These are phyloP conservation scores for Dalbergia oliveri DNA, from an alignment of 306 rosid species.

Conservation along the genomic window DNA sequence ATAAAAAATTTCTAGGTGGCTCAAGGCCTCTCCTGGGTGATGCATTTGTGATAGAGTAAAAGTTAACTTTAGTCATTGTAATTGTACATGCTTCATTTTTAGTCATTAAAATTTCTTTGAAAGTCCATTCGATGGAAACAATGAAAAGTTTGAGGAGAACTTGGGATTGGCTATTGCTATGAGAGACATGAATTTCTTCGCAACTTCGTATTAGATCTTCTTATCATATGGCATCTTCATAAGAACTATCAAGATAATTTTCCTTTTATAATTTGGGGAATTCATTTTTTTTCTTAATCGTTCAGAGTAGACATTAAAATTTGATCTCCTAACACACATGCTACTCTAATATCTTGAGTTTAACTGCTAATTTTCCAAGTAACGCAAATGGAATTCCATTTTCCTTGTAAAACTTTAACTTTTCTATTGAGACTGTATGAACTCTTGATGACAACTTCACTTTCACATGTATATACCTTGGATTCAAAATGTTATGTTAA, in stretches of 20 bases:
- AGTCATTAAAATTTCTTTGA: constrained; percentile 34
- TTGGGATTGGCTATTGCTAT: too few relatives aligned
- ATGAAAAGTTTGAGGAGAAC: constrained; percentile 38
- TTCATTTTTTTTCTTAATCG: neutral
- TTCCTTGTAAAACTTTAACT: constrained; percentile 62
- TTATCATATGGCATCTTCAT: too few relatives aligned
- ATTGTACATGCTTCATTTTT: too few relatives aligned
- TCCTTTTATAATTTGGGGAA: neutral
- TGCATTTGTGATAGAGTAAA: constrained; percentile 31
- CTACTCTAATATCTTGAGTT: constrained; percentile 50
- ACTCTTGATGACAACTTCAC: constrained; percentile 71
- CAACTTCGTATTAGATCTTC: too few relatives aligned
- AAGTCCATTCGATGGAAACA: constrained; percentile 78
- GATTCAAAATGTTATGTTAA: constrained; percentile 27
- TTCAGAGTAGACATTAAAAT: constrained; percentile 19
- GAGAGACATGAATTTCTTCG: too few relatives aligned
- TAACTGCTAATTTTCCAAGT: constrained; percentile 39
- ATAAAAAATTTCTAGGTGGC: constrained; percentile 55
- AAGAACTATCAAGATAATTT: neutral
- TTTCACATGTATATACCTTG: constrained; percentile 82
- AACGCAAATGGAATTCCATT: constrained; percentile 46
- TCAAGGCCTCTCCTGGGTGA: constrained; percentile 71
- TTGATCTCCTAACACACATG: constrained; percentile 56
- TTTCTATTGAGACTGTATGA: constrained; percentile 68
- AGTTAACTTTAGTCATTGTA: too few relatives aligned